These are phyloP conservation scores for Edaphochlamys debaryana DNA, from an alignment of 139 green algal genomes.

Conservation along the genomic window DNA sequence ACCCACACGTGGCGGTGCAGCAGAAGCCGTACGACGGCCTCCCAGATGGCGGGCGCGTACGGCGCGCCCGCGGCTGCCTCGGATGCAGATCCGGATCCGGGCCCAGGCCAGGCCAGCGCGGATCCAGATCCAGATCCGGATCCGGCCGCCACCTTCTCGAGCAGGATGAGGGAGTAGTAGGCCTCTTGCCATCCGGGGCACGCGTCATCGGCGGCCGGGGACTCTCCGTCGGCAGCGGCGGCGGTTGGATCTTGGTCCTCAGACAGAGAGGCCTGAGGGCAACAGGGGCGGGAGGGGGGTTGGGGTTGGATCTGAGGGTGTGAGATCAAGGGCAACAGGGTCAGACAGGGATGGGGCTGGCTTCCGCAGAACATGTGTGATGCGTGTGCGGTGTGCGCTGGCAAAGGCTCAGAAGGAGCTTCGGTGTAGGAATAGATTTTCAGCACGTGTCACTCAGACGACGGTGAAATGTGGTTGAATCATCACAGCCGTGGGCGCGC, in stretches of 20 bases:
- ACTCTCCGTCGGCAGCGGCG: constrained; percentile 9
- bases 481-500: background rate
- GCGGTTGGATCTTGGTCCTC: no score
- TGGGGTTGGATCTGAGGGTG: no score
- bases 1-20: constrained; percentile 87
- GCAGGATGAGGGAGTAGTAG: constrained; percentile 79
- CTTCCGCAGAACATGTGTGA: no score
- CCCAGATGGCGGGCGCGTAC: constrained; percentile 41
- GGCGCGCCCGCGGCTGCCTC: background rate
- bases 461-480: constrained; percentile 20
- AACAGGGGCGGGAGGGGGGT: no score
- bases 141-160: constrained; percentile 76
- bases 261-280: no score
- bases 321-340: no score
- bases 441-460: constrained; percentile 18
- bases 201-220: constrained; percentile 2
- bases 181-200: constrained; percentile 79
- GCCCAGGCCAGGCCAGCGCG: background rate
- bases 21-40: constrained; percentile 52
- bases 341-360: no score
- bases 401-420: constrained; percentile 20
- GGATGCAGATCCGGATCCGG: background rate
- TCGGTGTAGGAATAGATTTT: constrained; percentile 20
- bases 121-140: no score
- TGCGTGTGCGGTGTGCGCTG: no score